These are phyloP conservation scores for Kitagawia praeruptora DNA, from an alignment of 129 eudicot species.

Conservation along the genomic window DNA sequence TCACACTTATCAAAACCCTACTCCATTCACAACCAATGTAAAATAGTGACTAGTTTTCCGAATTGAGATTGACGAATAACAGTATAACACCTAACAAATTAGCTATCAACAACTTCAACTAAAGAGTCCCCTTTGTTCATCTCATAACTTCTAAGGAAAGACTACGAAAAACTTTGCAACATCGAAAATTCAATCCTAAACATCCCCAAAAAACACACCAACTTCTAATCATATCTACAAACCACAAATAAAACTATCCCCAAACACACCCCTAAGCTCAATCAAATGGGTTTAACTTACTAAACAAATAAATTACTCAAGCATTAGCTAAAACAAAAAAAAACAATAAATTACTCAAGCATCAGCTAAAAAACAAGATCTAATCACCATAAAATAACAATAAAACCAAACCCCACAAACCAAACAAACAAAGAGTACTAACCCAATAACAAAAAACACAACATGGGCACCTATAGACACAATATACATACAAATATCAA, in stretches of 20 bases:
- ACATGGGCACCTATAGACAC: background rate
- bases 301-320: background rate
- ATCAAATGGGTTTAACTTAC: background rate
- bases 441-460: background rate
- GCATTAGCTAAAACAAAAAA: background rate
- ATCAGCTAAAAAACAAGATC: background rate
- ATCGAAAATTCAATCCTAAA: background rate
- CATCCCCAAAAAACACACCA: background rate
- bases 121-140: background rate
- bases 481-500: constrained; percentile 14
- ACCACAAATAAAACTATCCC: background rate
- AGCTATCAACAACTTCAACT: background rate
- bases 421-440: background rate
- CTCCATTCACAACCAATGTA: background rate
- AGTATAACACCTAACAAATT: no score
- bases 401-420: background rate
- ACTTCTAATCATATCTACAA: background rate
- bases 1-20: background rate
- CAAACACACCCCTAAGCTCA: background rate
- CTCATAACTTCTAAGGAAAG: background rate
- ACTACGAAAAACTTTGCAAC: background rate
- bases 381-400: background rate
- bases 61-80: no score
- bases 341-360: background rate
- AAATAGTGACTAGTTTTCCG: background rate